Evolutionary conservation across 176 grass and related monocot genomes (phyloP).

Genomic region (Raddia guianensis): DNA sequence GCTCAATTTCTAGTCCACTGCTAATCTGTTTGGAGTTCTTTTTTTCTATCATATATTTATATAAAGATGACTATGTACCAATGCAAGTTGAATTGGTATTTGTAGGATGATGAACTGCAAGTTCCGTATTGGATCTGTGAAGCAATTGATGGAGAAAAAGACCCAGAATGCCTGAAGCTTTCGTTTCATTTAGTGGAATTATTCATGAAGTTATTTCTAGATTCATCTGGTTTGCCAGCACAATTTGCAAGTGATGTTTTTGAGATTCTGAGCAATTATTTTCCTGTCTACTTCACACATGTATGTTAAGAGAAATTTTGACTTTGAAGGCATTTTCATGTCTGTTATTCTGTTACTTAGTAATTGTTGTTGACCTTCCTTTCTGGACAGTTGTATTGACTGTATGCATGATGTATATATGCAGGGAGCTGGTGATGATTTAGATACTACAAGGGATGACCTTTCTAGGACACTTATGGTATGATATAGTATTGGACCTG

Average conservation of each 20-base stretch:
- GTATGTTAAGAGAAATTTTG: constrained; percentile 57
- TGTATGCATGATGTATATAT: constrained; percentile 19
- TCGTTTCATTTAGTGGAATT: constrained; percentile 70
- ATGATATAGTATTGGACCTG: constrained; percentile 44
- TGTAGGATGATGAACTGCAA: constrained; percentile 73
- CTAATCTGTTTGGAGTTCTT: constrained; percentile 9
- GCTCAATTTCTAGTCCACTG: constrained; percentile 19
- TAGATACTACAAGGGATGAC: constrained; percentile 64
- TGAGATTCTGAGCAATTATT: constrained; percentile 91
- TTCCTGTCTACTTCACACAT: constrained; percentile 93
- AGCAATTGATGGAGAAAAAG: constrained; percentile 91
- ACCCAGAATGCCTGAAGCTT: constrained; percentile 81
- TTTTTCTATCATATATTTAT: constrained; percentile 21
- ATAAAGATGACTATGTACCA: constrained; percentile 30
- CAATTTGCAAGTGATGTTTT: constrained; percentile 71
- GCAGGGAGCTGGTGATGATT: constrained; percentile 61
- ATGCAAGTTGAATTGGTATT: constrained; percentile 33
- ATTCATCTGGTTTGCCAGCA: constrained; percentile 56
- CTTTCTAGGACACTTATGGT: constrained; percentile 91
- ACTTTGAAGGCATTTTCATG: constrained; percentile 25
- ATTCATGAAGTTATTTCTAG: constrained; percentile 64
- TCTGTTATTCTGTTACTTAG: constrained; percentile 1
- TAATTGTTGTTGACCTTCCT: constrained; percentile 35
- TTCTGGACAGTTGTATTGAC: constrained; percentile 25
- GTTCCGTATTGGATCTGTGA: constrained; percentile 66